Evolutionary conservation across 306 rosid genomes (phyloP), one percentile per base, ranked within the genome.

Genomic region (Fagus sylvatica): DNA sequence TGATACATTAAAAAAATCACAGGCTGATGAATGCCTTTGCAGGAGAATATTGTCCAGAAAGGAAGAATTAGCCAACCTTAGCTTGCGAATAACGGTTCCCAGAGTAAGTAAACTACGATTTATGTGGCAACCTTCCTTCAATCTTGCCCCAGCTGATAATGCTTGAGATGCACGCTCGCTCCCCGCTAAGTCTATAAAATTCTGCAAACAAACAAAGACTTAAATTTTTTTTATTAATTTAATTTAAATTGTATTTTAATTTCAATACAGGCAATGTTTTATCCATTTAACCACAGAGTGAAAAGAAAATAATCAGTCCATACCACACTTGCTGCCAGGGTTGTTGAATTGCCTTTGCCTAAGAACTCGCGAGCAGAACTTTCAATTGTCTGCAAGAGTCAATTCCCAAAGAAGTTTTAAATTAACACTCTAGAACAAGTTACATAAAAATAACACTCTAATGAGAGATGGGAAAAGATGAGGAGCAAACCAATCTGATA

Each of bases 91-190:
- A 78, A 96, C 99, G 9, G 98, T 91, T 74, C 90, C 81, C 77
- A 96, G 91, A 73, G 99, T 96, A 69, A 96, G 90, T 78, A 96
- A 91, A 91, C 99, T 96, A 85, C 99, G 93, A 80, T 96, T 96
- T 65, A 96, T 96, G 84, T 96, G 97, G 83, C 98, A 91, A 67
- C 99, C 99, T 89, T 96, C 99, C 86, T 93, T 96, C 84, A 96
- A 78, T 88, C 99, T 90, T 46, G 88, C 51, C 79, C 99, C 99
- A 78, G 94, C 98, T 80, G 99, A 95, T 76, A 89, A 71, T 68
- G 93, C 89, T 85, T 93, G 99, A 83, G 99, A 89, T 76, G 99
- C 99, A 68, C 99, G 98, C 88, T 96, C 99, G 51, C 99, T 96
- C 42, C 99, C 99, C 6, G 99, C 99, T 81, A 96, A 87, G 83